A percentile compares a stretch with the other conserved stretches of the same genome.
These are phyloP conservation scores for Calonectria pteridis DNA, from an alignment of 2,329 filamentous ascomycete species.

Conservation along the genomic window DNA sequence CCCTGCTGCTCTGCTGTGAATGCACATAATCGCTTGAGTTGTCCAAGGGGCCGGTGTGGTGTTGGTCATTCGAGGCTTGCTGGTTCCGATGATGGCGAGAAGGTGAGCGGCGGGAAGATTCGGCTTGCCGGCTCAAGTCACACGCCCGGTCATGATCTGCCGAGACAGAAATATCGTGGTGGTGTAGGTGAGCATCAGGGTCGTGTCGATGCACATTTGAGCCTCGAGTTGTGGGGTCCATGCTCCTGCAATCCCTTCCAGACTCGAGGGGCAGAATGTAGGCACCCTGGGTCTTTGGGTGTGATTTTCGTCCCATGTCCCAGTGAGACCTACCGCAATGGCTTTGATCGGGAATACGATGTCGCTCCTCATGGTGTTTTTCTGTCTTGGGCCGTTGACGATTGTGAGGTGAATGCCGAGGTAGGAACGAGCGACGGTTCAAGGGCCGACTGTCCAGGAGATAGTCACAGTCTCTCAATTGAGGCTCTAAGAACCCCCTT, in stretches of 20 bases:
- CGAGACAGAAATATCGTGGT: neutral
- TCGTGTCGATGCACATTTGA: conserved; percentile 21
- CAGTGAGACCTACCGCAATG: neutral
- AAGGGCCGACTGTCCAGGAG: neutral
- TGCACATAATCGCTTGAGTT: conserved; percentile 28
- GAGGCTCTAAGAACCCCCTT: conserved; percentile 9
- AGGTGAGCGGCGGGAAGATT: neutral
- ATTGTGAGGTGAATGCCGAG: neutral
- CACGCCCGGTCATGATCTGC: neutral
- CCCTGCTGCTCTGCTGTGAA: conserved; percentile 33
- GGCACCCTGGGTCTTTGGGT: conserved; percentile 34
- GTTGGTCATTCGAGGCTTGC: conserved; percentile 2
- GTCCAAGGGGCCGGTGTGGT: conserved; percentile 40
- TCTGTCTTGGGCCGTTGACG: neutral
- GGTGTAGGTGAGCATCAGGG: neutral
- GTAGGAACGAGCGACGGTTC: conserved; percentile 7
- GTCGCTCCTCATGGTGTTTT: neutral
- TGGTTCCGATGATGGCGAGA: neutral
- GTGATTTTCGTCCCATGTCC: neutral
- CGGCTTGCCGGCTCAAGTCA: conserved; percentile 6
- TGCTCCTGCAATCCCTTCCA: conserved; percentile 28
- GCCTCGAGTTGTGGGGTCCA: conserved; percentile 35
- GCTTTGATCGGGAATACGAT: neutral
- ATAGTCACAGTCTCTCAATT: conserved; percentile 1
- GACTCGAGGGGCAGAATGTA: conserved; percentile 37